Evolutionary conservation across 768 basidiomycete species (phyloP), one percentile per base, ranked within the genome.

Genomic region (Omphalotus guepiniiformis): DNA sequence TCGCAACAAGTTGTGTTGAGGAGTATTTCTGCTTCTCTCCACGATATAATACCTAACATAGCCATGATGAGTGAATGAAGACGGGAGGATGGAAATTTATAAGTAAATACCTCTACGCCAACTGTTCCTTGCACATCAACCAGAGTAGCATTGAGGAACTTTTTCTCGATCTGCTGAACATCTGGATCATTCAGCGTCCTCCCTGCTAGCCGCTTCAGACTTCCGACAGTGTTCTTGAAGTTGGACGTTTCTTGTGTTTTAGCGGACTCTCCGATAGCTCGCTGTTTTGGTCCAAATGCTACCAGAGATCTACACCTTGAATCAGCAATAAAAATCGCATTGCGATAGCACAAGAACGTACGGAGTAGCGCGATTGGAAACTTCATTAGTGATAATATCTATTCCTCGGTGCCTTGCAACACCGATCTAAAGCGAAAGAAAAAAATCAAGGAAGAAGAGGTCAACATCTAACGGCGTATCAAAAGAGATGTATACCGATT

Each of bases 211-310:
- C 94, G 81, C 68, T 97, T 97, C 59, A 98, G 73, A 0, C 82
- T 85, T 34, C 96, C 96, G 63, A 96, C 76, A 21, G 96, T 98
- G 74, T 98, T 99, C 69, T 83, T 88, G 79, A 93, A 97, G 71
- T 98, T 98, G 56, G 93, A 94, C 13, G 87, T 96, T 69, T 98
- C 95, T 57, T 94, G 91, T 0, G 90, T 97, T 75, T 98, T 99
- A 57, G 94, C 95, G 16, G 93, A 53, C 68, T 99, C 95, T 54
- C 96, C 95, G 63, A 98, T 88, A 39, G 85, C 67, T 37, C 95
- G 87, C 58, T 93, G 88, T 63, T 91, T 92, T 18, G 82, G 80
- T 11, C 94, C 93, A 66, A 96, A 99, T 5, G 90, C 92, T 48
- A 99, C 85, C 53, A 99, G 80, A 36, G 95, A 94, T 62, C 94